phyloP scores from a whole-genome alignment of 2,329 filamentous ascomycete genomes.

The Fusarium longipes region DNA sequence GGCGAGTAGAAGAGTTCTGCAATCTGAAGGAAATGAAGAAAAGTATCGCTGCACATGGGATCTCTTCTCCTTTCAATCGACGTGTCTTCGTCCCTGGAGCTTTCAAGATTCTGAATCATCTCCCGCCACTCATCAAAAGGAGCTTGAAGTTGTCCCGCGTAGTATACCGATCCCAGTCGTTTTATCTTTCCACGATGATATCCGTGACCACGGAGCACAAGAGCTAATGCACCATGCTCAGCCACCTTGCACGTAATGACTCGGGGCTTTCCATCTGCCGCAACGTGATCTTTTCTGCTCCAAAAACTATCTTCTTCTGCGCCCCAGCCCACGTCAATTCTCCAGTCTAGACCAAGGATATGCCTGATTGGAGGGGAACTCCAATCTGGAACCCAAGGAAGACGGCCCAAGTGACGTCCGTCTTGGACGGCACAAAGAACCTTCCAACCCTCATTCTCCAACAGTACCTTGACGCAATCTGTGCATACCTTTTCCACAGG shows the following conservation, averaged over 20 bases:
- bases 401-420: not conserved
- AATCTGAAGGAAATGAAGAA: not conserved
- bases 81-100: fast-evolving
- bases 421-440: not conserved
- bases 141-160: not conserved
- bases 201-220: not conserved
- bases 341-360: not conserved
- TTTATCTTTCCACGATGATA: not conserved
- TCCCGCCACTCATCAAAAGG: not conserved
- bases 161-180: not conserved
- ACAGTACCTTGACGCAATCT: not conserved
- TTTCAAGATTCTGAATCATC: not conserved
- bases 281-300: fast-evolving
- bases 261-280: not conserved
- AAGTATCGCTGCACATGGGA: not conserved
- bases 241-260: fast-evolving
- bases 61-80: not conserved
- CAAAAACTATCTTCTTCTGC: not conserved
- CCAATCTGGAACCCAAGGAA: conserved; percentile 1
- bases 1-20: not conserved
- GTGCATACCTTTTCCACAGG: not conserved
- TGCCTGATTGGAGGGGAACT: not conserved
- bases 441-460: not conserved
- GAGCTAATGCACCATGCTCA: not conserved
- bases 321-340: not conserved